Evolutionary conservation across 768 basidiomycete genomes (phyloP), one percentile per base, ranked within the genome.

Genomic region (Grammothele lineata): DNA sequence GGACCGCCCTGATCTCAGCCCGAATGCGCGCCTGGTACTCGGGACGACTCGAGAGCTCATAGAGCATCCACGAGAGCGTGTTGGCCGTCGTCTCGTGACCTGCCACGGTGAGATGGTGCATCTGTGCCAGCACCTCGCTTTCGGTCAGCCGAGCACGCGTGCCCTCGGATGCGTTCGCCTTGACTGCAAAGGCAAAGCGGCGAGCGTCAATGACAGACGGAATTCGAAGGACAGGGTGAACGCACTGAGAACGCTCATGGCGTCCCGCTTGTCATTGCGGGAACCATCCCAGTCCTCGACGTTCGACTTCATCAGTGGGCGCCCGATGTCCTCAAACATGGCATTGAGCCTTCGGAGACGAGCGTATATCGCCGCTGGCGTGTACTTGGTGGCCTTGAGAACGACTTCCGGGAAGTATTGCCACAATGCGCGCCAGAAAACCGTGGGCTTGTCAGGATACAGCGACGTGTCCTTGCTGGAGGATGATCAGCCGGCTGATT

Each of bases 181-280:
- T 57, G 14, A 57, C 49, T 55, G 30, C 4, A 17, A 10, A 3
- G 4, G 17, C 5, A 27, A 1, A 11, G 23, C 17, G 18, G 14
- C 14, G 37, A 8, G 1, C 4, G 11, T 5, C 14, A n/a, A 5
- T 2, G 2, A 9, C 5, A 9, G 18, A 9, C 14, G n/a, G 5
- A 24, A 12, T 12, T 12, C 40, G n/a, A 14, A 7, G 9, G 23
- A 30, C 10, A 14, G 9, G 15, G 5, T 5, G 24, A 6, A 37
- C 53, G 3, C 21, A 55, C 53, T 21, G 19, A 60, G 41, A 21
- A 57, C 42, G 45, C 54, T 60, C 54, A 60, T 45, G 11, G 57
- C 35, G 40, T 60, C 37, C 33, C 38, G 34, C 42, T 48, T 43
- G 27, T 39, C 49, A 9, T 34, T 24, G 10, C 17, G 30, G 5